phyloP scores from a whole-genome alignment of 257 asterid genomes.

The Nicotiana knightiana region DNA sequence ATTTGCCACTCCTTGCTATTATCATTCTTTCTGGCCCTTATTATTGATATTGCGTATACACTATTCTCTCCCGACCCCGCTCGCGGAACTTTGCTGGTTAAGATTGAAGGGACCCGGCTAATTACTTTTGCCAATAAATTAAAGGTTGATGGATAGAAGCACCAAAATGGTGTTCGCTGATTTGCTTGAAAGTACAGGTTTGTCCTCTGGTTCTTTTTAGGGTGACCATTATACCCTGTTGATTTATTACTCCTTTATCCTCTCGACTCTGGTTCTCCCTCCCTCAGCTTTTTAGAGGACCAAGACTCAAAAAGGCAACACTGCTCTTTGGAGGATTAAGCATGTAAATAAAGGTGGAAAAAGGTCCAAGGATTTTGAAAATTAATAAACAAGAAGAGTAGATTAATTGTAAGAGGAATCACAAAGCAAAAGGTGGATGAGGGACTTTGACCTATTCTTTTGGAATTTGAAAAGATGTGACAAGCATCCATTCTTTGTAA shows the following conservation, averaged over 20 bases:
- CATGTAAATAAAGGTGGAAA: slow-evolving; percentile 23
- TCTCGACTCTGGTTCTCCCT: not conserved
- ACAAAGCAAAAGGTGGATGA: not conserved
- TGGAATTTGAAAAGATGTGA: slow-evolving; percentile 21
- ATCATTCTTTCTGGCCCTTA: no score
- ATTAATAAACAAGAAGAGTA: not conserved
- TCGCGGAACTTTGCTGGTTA: no score
- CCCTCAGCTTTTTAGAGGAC: slow-evolving; percentile 14
- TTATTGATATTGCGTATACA: no score
- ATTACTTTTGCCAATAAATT: not conserved
- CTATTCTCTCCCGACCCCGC: no score
- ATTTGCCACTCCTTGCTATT: no score
- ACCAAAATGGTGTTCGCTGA: not conserved
- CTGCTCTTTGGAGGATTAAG: slow-evolving; percentile 6
- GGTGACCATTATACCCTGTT: slow-evolving; percentile 9
- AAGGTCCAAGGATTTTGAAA: not conserved
- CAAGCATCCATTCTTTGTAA: slow-evolving; percentile 28
- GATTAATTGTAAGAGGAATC: slow-evolving; percentile 17
- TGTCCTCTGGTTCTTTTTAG: slow-evolving; percentile 12
- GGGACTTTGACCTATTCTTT: slow-evolving; percentile 21
- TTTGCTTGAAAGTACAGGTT: slow-evolving; percentile 16
- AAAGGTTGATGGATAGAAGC: not conserved
- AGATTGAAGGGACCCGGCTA: no score
- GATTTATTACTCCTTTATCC: not conserved
- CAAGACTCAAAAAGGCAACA: slow-evolving; percentile 13